Base-by-base conservation (phyloP, 1,284 basidiomycete genomes). In the Pholiota adiposa region DNA sequence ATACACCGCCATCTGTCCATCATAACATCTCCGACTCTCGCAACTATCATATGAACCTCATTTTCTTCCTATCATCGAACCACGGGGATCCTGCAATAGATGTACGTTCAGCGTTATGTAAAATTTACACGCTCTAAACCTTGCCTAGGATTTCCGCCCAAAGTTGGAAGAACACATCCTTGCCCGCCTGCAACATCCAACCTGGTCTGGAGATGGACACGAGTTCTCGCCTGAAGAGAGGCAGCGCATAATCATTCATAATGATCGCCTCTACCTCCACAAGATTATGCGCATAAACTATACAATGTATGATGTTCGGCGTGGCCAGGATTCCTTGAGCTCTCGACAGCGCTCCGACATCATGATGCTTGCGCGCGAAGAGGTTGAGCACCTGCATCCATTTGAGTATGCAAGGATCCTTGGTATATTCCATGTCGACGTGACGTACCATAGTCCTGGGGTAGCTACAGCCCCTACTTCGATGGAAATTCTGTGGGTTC, bases 271-370 rank as follows among this genome's bases (percentile, higher is more conserved):
- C 0, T 81, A 77, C 55, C 41, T 48, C 0, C 75, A 78, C 63
- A 74, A 75, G 21, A 59, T 68, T 0, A 25, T 82, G 1, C 67
- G 69, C 0, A 55, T 83, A 56, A 81, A 82, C 54, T 83, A 79
- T 60, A 82, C 77, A 0, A 79, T 76, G 0, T 83, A 83, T 61
- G 73, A 83, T 55, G 48, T 79, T n/a, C 49, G 49, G 5, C 49
- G 16, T 12, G 49, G 31, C 12, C 49, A 51, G 33, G 49, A 51
- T 33, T 51, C 49, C 21, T 6, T 51, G 18, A 51, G 18, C n/a
- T 18, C 49, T 4, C 33, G 49, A 18, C 31, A 33, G 2, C 14
- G 18, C 11, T 14, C 49, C 7, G 49, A 51, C 18, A 18, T 51
- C 16, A 51, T 51, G 49, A 12, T 51, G 12, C 49, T 51, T 19